Evolutionary conservation across 345 rosid species (phyloP).

Genomic region (Dipteronia sinensis): DNA sequence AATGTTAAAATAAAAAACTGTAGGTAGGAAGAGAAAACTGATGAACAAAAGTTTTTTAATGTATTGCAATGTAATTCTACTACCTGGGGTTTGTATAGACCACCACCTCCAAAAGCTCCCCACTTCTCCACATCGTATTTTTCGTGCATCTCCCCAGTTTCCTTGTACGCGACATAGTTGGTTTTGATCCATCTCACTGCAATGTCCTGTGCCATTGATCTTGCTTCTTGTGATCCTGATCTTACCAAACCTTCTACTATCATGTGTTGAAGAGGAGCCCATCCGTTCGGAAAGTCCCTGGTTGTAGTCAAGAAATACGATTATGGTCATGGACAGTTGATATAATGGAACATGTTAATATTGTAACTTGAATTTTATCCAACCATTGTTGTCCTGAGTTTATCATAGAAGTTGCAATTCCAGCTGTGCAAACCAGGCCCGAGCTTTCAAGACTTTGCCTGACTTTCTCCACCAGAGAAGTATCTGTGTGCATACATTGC

Average conservation of each 20-base stretch:
- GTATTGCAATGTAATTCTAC: not conserved
- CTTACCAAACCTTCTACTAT: slow-evolving; percentile 74
- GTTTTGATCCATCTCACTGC: slow-evolving; percentile 76
- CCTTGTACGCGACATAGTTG: slow-evolving; percentile 54
- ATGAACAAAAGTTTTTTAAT: no score
- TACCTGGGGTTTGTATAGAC: slow-evolving; percentile 46
- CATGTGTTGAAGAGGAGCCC: slow-evolving; percentile 89
- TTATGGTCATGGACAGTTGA: not conserved
- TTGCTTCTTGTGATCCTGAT: slow-evolving; percentile 57
- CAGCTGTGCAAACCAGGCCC: slow-evolving; percentile 65
- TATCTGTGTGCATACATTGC: slow-evolving; percentile 41
- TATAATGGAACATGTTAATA: not conserved
- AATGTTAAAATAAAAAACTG: not conserved
- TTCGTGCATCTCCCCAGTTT: slow-evolving; percentile 60
- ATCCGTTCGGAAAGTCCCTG: slow-evolving; percentile 96
- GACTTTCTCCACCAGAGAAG: slow-evolving; percentile 57
- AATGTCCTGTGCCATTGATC: slow-evolving; percentile 69
- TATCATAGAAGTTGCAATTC: slow-evolving; percentile 73
- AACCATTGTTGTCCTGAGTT: slow-evolving; percentile 84
- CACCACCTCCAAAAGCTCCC: slow-evolving; percentile 52
- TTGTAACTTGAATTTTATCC: slow-evolving; percentile 7
- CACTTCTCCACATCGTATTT: slow-evolving; percentile 46
- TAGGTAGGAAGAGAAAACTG: not conserved
- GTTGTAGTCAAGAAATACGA: not conserved
- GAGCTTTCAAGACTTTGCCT: slow-evolving; percentile 54